These are phyloP conservation scores for Diaporthe citriasiana DNA, from an alignment of 2,329 filamentous ascomycete species.

Conservation along the genomic window DNA sequence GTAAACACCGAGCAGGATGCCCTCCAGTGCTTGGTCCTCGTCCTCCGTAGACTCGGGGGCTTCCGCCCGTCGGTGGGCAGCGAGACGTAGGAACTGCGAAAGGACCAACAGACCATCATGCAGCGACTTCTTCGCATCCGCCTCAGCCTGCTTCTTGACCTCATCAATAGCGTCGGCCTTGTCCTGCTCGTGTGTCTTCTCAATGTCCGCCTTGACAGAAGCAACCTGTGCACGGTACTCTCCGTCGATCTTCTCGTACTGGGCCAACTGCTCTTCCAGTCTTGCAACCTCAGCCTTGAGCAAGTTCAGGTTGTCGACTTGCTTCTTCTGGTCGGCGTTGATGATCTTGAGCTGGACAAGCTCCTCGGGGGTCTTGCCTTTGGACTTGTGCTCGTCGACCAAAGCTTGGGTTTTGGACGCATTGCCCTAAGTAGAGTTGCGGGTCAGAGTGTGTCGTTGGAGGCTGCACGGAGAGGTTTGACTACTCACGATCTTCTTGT, in stretches of 20 bases:
- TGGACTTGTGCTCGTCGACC: conserved; percentile 76
- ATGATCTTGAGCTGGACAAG: conserved; percentile 80
- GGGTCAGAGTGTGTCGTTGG: conserved; percentile 32
- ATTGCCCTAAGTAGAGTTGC: conserved; percentile 65
- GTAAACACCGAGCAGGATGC: conserved; percentile 83
- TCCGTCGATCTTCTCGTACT: conserved; percentile 81
- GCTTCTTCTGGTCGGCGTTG: conserved; percentile 84
- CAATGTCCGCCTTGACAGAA: conserved; percentile 71
- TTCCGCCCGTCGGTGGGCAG: conserved; percentile 80
- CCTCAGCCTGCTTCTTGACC: conserved; percentile 67
- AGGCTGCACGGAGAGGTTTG: conserved; percentile 36
- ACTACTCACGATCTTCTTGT: conserved; percentile 89
- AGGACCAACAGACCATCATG: conserved; percentile 77
- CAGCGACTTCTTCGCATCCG: conserved; percentile 68
- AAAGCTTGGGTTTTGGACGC: conserved; percentile 80
- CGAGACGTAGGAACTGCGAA: conserved; percentile 85
- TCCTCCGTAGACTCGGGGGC: conserved; percentile 75
- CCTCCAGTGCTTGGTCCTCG: conserved; percentile 86
- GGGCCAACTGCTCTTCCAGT: conserved; percentile 79
- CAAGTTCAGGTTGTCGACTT: conserved; percentile 81
- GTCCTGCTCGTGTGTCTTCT: conserved; percentile 69
- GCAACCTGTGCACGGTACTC: conserved; percentile 76
- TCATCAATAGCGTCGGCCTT: conserved; percentile 68
- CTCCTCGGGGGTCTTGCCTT: conserved; percentile 79
- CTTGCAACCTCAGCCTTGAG: conserved; percentile 78